A percentile compares a stretch with the other conserved stretches of the same genome.
phyloP scores from a whole-genome alignment of 768 basidiomycete species.

The Boletus subparvulus region DNA sequence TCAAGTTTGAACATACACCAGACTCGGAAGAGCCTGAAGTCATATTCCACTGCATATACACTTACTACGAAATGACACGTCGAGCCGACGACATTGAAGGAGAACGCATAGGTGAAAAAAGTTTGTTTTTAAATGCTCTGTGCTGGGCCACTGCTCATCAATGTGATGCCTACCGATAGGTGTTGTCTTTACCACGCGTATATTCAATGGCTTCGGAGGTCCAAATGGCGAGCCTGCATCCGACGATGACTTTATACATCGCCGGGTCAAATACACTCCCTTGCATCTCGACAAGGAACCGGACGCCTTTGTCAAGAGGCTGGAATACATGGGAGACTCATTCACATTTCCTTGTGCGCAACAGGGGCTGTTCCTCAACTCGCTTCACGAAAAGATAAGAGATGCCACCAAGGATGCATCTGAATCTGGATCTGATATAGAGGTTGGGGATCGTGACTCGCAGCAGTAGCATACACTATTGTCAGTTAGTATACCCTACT shows the following conservation, averaged over 20 bases:
- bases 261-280: conserved; percentile 55
- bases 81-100: conserved; percentile 32
- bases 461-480: conserved; percentile 1
- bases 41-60: conserved; percentile 68
- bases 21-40: conserved; percentile 46
- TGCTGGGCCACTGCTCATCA: background rate
- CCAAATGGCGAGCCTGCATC: conserved; percentile 33
- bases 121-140: conserved; percentile 14
- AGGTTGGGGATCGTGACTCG: conserved; percentile 23
- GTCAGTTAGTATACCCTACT: conserved; percentile 13
- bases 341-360: conserved; percentile 74
- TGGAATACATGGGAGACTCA: conserved; percentile 59
- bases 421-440: conserved; percentile 25
- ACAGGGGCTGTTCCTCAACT: conserved; percentile 63
- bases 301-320: conserved; percentile 50
- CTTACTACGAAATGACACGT: conserved; percentile 39
- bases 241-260: conserved; percentile 34
- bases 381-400: conserved; percentile 53
- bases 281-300: conserved; percentile 62
- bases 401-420: conserved; percentile 31
- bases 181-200: conserved; percentile 58
- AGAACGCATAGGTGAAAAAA: conserved; percentile 37
- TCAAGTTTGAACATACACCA: conserved; percentile 46
- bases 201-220: conserved; percentile 40
- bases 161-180: conserved; percentile 37